phyloP scores from a whole-genome alignment of 2,329 filamentous ascomycete genomes.

The Colletotrichum sp. region DNA sequence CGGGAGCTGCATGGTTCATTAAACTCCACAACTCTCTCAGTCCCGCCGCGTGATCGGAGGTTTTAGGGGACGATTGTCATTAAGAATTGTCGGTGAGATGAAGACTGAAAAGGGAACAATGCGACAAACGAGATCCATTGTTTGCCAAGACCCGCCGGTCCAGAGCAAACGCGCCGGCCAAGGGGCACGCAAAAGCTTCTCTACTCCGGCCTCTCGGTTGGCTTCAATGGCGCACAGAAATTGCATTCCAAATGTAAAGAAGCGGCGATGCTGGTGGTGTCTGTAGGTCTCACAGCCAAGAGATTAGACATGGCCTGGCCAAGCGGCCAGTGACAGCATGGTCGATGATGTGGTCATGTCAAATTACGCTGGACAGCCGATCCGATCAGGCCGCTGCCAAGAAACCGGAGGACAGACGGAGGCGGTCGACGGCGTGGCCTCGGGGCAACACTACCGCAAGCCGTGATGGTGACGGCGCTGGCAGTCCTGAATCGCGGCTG shows the following conservation, averaged over 20 bases:
- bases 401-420: not conserved
- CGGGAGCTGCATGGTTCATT: not conserved
- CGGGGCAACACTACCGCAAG: not conserved
- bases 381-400: conserved; percentile 4
- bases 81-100: not conserved
- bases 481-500: not conserved
- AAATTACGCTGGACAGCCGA: not conserved
- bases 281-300: not conserved
- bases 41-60: not conserved
- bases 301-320: not conserved
- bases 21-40: not conserved
- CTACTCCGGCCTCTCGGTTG: not conserved
- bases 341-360: not conserved
- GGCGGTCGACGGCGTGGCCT: not conserved
- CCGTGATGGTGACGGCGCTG: not conserved
- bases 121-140: not conserved
- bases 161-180: not conserved
- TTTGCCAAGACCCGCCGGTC: not conserved
- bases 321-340: not conserved
- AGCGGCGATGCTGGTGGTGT: not conserved
- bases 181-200: not conserved
- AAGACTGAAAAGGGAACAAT: not conserved
- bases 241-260: not conserved
- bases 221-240: not conserved
- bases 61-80: not conserved